Conservation (phyloP, 345 rosid species). For the Dipteronia sinensis region DNA sequence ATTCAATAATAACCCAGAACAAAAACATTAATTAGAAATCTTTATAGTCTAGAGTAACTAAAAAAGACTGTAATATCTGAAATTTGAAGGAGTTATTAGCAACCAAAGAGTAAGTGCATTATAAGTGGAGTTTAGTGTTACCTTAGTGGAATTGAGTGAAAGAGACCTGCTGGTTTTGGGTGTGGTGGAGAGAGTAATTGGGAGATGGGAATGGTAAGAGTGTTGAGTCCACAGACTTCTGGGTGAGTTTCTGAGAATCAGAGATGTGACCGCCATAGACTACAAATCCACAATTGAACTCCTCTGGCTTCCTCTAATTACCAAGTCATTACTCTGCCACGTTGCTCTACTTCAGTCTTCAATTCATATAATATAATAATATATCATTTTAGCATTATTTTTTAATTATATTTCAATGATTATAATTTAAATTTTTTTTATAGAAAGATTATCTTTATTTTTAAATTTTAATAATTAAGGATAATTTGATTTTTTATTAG, state of each 20-base stretch:
- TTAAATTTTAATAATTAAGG: too few relatives aligned
- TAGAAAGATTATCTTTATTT: too few relatives aligned
- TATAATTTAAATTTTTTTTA: too few relatives aligned
- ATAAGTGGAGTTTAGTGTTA: too few relatives aligned
- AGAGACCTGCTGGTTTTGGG: conserved; percentile 25
- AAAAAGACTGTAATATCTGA: too few relatives aligned
- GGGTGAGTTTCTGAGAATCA: conserved; percentile 30
- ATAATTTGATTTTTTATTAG: too few relatives aligned
- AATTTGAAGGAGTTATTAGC: too few relatives aligned
- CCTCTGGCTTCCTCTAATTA: neutral
- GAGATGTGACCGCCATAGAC: conserved; percentile 48
- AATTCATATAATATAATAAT: too few relatives aligned
- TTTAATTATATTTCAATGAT: too few relatives aligned
- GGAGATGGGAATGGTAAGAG: neutral
- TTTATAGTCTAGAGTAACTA: neutral
- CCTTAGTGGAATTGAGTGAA: conserved; percentile 27
- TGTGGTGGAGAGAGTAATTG: conserved; percentile 18
- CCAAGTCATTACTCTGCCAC: conserved; percentile 11
- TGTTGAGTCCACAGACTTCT: neutral
- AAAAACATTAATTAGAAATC: neutral
- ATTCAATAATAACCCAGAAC: neutral
- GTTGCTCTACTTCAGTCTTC: neutral
- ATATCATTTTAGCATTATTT: too few relatives aligned
- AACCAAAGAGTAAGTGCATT: neutral
- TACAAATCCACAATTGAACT: neutral